Evolutionary conservation across 2,329 filamentous ascomycete genomes (phyloP), one percentile per base, ranked within the genome.

Genomic region (Thielaviopsis musarum): DNA sequence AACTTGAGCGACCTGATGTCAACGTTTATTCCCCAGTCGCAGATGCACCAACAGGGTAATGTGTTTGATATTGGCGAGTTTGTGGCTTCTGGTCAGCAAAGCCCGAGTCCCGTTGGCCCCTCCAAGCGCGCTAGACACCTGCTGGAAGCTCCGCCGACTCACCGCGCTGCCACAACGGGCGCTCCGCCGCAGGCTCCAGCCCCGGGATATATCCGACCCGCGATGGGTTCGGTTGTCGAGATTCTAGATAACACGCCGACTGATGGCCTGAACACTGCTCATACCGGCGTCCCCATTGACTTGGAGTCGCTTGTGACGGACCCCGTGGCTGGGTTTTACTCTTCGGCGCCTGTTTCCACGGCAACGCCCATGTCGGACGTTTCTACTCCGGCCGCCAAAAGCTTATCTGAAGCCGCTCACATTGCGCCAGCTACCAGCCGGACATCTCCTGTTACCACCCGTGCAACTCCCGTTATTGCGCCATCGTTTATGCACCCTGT

Each of bases 1-100:
- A 91, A 88, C 62, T 80, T 97, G 51, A 83, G 87, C 59, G 91
- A 94, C 65, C 85, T 95, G 67, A 87, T 97, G 67, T 82, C 84
- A 4, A 85, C 83, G 64, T 81, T 87, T 61, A 84, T 93, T 81
- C 85, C 38, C 75, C 71, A 41, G 76, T 78, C 66, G 75, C 70
- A 45, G 72, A 73, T 60, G 70, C 71, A 62, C 63, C 69, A 26
- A 66, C 77, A 52, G 61, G 79, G 80, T 26, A 82, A 73, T 60
- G 77, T 85, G 7, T 78, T 84, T 38, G 80, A 84, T 62, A 71
- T 84, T 15, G 79, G 78, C 54, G 82, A 84, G 60, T 77, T 80
- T 63, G 72, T 80, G 52, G 75, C 77, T 56, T 45, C 51, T 12
- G 48, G 28, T 9, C 70, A 74, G 28, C 75, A 76, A 61, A 65